phyloP scores from a whole-genome alignment of 2,329 filamentous ascomycete genomes.

The Zelopaecilomyces penicillatus region DNA sequence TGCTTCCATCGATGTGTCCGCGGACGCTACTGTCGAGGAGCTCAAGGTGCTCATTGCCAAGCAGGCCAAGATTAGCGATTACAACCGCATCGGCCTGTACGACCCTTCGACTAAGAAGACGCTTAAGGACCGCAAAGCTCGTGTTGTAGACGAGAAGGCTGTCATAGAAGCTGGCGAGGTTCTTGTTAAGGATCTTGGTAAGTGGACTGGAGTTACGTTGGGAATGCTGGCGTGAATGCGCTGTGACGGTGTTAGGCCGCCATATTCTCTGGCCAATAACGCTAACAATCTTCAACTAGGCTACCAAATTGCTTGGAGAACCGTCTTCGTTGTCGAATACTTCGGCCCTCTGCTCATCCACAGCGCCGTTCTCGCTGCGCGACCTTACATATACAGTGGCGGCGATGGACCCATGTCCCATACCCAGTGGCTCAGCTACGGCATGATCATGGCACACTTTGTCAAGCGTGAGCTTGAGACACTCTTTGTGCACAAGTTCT shows the following conservation, averaged over 20 bases:
- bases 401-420: constrained; percentile 44
- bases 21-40: constrained; percentile 49
- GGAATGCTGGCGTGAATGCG: too few species aligned
- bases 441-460: constrained; percentile 75
- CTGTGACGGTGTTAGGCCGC: too few species aligned
- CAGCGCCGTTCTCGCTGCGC: constrained; percentile 60
- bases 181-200: constrained; percentile 90
- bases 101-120: constrained; percentile 54
- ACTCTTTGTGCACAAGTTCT: constrained; percentile 90
- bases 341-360: constrained; percentile 86
- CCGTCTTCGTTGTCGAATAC: constrained; percentile 94
- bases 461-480: constrained; percentile 94
- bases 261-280: background rate
- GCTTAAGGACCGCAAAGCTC: constrained; percentile 52
- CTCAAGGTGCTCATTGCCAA: constrained; percentile 49
- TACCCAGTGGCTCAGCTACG: constrained; percentile 66
- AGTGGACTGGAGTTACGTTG: constrained; percentile 14
- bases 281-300: constrained; percentile 40
- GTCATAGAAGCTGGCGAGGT: constrained; percentile 48
- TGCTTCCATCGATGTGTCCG: constrained; percentile 37
- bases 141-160: constrained; percentile 38
- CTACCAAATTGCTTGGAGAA: constrained; percentile 82
- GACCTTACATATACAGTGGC: constrained; percentile 51
- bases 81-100: constrained; percentile 55
- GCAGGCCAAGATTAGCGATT: constrained; percentile 42